phyloP scores from a whole-genome alignment of 768 basidiomycete genomes.

The Hygrocybe punicea region DNA sequence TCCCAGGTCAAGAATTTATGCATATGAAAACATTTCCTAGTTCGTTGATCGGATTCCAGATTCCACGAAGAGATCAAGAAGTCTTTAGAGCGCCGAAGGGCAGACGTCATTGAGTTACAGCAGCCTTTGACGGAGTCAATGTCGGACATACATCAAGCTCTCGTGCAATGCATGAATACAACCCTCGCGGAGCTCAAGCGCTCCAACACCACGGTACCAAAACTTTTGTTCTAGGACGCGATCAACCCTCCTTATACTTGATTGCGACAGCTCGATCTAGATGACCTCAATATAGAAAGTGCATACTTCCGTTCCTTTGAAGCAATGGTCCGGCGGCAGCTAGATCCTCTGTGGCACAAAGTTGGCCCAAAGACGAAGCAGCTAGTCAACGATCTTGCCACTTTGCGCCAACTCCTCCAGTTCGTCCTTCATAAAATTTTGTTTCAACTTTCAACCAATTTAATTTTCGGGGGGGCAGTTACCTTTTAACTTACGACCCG shows the following conservation, averaged over 20 bases:
- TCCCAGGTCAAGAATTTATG: conserved; percentile 59
- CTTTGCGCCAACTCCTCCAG: conserved; percentile 78
- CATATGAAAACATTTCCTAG: neutral
- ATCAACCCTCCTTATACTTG: neutral
- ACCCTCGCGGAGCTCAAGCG: conserved; percentile 89
- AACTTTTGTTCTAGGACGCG: neutral
- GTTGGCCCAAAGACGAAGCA: conserved; percentile 91
- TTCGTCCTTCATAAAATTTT: conserved; percentile 35
- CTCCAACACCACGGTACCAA: conserved; percentile 60
- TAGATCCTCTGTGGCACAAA: conserved; percentile 96
- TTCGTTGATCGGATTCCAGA: conserved; percentile 38
- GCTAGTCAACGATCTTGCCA: conserved; percentile 83
- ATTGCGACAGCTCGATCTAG: conserved; percentile 75
- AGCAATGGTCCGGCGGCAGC: conserved; percentile 76
- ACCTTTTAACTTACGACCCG: conserved; percentile 85
- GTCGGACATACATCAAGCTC: conserved; percentile 87
- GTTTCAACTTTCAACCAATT: neutral
- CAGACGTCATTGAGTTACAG: conserved; percentile 89
- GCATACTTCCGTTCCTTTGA: conserved; percentile 95
- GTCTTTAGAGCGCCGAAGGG: conserved; percentile 75
- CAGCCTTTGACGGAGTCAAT: conserved; percentile 82
- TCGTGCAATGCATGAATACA: conserved; percentile 90
- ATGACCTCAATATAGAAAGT: conserved; percentile 88
- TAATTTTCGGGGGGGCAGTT: conserved; percentile 41
- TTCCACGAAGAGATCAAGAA: conserved; percentile 88